phyloP scores from a whole-genome alignment of 2,329 filamentous ascomycete species.

The Trichoderma semiorbis region DNA sequence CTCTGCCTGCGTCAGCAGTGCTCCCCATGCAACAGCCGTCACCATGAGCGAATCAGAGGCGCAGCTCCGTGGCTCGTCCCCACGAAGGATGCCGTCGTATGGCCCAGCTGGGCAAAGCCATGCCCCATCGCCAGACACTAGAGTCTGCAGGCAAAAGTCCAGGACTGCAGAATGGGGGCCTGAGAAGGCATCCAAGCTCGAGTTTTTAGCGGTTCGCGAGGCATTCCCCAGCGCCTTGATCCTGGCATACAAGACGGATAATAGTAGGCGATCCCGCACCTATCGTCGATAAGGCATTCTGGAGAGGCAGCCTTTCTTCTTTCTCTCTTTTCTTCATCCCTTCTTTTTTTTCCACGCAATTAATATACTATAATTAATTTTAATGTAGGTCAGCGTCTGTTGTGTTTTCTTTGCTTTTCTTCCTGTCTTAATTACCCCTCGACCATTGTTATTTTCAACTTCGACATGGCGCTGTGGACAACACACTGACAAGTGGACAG shows the following conservation, averaged over 20 bases:
- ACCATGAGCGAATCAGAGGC: conserved; percentile 30
- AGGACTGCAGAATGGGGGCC: background rate
- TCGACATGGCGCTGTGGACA: background rate
- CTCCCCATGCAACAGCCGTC: conserved; percentile 30
- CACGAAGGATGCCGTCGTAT: conserved; percentile 15
- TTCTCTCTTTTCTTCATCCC: background rate
- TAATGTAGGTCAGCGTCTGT: background rate
- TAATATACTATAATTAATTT: background rate
- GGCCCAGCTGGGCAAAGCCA: conserved; percentile 7
- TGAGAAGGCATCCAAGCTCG: background rate
- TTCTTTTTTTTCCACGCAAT: background rate
- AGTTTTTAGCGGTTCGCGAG: background rate
- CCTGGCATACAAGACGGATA: background rate
- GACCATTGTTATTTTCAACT: background rate
- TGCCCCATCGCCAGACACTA: conserved; percentile 10
- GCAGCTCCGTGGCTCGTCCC: background rate
- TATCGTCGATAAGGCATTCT: background rate
- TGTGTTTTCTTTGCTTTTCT: too few relatives aligned
- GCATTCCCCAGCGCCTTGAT: conserved; percentile 10
- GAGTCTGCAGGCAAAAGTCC: conserved; percentile 4
- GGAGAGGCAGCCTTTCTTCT: conserved; percentile 12
- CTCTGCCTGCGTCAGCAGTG: conserved; percentile 28
- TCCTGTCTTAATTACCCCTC: background rate
- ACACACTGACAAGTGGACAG: background rate
- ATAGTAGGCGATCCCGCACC: background rate